These are phyloP conservation scores for Cicer chorassanicum DNA, from an alignment of 306 rosid genomes.

Conservation along the genomic window DNA sequence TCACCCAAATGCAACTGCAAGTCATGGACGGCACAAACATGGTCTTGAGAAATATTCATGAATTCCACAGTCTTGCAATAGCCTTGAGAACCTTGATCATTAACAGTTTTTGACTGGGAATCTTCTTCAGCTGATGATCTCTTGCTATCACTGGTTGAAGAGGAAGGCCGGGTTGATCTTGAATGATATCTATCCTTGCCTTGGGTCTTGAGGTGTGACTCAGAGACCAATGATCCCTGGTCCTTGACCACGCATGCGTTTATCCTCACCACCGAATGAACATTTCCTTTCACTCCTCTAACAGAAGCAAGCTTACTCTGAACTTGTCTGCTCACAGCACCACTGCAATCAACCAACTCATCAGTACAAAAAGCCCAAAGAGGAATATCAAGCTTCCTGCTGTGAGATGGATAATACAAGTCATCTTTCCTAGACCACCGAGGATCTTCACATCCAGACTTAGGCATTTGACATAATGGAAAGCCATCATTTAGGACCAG, in stretches of 20 bases:
- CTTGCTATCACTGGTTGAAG: constrained; percentile 78
- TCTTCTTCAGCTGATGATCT: constrained; percentile 79
- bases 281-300: constrained; percentile 84
- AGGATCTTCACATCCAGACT: constrained; percentile 91
- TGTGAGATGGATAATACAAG: constrained; percentile 80
- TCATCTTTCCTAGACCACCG: constrained; percentile 91
- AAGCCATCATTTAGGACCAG: constrained; percentile 84
- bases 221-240: constrained; percentile 84
- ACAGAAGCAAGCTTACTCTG: constrained; percentile 63
- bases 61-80: constrained; percentile 48
- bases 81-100: constrained; percentile 56
- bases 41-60: constrained; percentile 65
- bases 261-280: constrained; percentile 86
- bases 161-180: constrained; percentile 63
- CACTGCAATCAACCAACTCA: constrained; percentile 60
- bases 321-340: constrained; percentile 51
- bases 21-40: constrained; percentile 64
- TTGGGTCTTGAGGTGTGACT: constrained; percentile 70
- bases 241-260: constrained; percentile 93
- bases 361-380: constrained; percentile 89
- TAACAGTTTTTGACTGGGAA: constrained; percentile 53
- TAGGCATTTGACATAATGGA: constrained; percentile 83
- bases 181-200: constrained; percentile 74
- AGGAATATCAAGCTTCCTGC: constrained; percentile 86
- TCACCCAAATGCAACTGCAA: constrained; percentile 84